Conservation (phyloP, 1,284 basidiomycete species). For the Rhodotorula sp. region DNA sequence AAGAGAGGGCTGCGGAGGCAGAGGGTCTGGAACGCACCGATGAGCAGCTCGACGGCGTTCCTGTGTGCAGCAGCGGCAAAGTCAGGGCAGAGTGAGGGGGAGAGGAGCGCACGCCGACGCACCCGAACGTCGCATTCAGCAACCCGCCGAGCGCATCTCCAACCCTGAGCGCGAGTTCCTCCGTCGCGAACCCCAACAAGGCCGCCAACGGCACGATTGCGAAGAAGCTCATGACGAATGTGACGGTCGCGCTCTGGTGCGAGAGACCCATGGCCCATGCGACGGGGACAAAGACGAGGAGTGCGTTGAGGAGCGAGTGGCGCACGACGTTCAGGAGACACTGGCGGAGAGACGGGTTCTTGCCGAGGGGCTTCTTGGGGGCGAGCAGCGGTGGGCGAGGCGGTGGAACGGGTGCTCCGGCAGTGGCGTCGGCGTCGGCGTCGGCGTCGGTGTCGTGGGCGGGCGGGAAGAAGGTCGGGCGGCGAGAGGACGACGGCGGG, state of each 20-base stretch:
- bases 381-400: slow-evolving; percentile 27
- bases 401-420: no score
- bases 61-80: not conserved
- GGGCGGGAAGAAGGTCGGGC: not conserved
- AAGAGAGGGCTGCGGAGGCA: no score
- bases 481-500: not conserved
- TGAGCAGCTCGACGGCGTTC: slow-evolving; percentile 67
- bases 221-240: slow-evolving; percentile 55
- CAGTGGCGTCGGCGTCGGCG: not conserved
- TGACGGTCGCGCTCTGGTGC: slow-evolving; percentile 57
- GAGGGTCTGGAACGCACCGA: slow-evolving; percentile 53
- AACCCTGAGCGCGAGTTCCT: slow-evolving; percentile 44
- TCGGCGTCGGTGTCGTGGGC: not conserved
- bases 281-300: slow-evolving; percentile 58
- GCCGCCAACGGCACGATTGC: slow-evolving; percentile 43
- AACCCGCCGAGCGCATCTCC: slow-evolving; percentile 40
- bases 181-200: slow-evolving; percentile 44
- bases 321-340: slow-evolving; percentile 50
- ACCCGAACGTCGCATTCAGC: slow-evolving; percentile 61
- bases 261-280: slow-evolving; percentile 63
- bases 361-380: slow-evolving; percentile 29
- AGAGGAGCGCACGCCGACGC: slow-evolving; percentile 43
- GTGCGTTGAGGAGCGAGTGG: slow-evolving; percentile 55
- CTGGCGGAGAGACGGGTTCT: slow-evolving; percentile 23
- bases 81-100: no score